Evolutionary conservation across 1,284 basidiomycete genomes (phyloP), one percentile per base, ranked within the genome.

Genomic region (Peniophora sp.): DNA sequence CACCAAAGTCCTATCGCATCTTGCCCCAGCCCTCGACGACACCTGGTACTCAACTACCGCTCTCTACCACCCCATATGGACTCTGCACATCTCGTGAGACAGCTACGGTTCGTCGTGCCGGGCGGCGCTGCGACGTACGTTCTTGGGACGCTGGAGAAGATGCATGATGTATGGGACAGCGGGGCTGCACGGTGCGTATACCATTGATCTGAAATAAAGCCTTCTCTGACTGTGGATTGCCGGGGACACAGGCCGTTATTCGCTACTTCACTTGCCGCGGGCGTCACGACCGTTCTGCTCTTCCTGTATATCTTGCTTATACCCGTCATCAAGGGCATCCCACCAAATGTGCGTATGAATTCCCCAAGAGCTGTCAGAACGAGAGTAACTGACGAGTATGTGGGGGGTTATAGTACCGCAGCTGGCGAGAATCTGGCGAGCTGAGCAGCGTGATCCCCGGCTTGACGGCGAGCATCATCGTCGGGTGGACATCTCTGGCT

Each of bases 21-120:
- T 32, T 32, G 27, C 6, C 5, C 27, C 12, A 32, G 27, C 5
- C 27, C 27, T 32, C 27, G 27, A 32, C 12, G 27, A 6, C n/a
- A n/a, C 27, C 27, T 32, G 27, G 27, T 32, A 12, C 27, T 32
- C 27, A 32, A 32, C 27, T 12, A 32, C 27, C 12, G 12, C 27
- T 12, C 6, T 12, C 12, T 32, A 12, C 27, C 12, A 12, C 27
- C 6, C 5, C 27, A 5, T 45, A 56, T 56, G 55, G 47, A 46
- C 43, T 71, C 68, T 16, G 62, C 69, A 50, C 81, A 87, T 61
- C 77, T 79, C 1, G 63, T 78, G 50, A 73, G 75, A 50, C 85
- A 88, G 67, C 73, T 88, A 60, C 85, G 86, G 61, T 80, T 88
- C 51, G 79, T 87, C 43, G 61, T 87, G 16, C 85, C 86, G 16